These are phyloP conservation scores for Yamagishiella unicocca DNA, from an alignment of 139 green algal genomes.

Conservation along the genomic window DNA sequence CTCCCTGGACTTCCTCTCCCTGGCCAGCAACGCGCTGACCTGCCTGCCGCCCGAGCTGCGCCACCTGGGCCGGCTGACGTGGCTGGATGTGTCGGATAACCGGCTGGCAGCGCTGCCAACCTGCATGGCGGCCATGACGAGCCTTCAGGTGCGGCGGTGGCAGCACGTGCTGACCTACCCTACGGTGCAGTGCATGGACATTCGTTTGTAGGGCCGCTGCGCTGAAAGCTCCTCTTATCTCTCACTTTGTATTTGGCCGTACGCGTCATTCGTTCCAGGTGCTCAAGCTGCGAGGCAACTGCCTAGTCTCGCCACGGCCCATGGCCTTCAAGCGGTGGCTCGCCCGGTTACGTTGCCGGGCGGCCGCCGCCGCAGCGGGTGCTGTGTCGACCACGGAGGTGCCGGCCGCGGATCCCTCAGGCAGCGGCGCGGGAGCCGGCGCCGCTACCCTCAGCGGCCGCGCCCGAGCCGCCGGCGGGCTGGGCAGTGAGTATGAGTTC, in stretches of 20 bases:
- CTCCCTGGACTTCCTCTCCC: conserved; percentile 74
- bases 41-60: background rate
- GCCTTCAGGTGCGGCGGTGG: conserved; percentile 5
- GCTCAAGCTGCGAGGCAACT: conserved; percentile 38
- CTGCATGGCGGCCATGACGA: background rate
- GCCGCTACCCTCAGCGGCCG: background rate
- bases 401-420: background rate
- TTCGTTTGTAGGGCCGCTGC: too few relatives aligned
- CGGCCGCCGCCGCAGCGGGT: background rate
- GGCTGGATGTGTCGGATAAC: conserved; percentile 51
- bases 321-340: conserved; percentile 29
- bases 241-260: too few relatives aligned
- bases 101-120: conserved; percentile 10
- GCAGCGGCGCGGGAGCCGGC: too few relatives aligned
- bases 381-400: background rate
- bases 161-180: too few relatives aligned
- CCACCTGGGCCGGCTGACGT: conserved; percentile 7
- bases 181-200: too few relatives aligned
- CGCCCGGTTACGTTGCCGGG: background rate
- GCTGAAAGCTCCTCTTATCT: too few relatives aligned
- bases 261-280: too few relatives aligned
- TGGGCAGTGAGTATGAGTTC: background rate
- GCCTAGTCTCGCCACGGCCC: background rate
- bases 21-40: conserved; percentile 69
- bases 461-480: background rate